A percentile compares a stretch with the other conserved stretches of the same genome.
phyloP scores from a whole-genome alignment of 768 basidiomycete species.

The Russula griseocarnosa region DNA sequence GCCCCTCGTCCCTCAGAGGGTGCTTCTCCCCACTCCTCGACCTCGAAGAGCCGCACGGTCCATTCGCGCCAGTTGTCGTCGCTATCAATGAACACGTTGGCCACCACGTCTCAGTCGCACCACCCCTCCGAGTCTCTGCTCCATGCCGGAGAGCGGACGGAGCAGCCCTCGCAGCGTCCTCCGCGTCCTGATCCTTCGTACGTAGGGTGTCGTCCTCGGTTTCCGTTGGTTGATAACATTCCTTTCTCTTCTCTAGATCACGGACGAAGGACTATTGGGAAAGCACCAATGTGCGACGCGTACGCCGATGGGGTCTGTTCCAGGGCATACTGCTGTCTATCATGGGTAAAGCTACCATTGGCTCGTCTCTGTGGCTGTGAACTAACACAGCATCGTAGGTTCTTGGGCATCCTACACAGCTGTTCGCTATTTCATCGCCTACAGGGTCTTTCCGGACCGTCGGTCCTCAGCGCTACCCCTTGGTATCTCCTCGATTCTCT shows the following conservation, averaged over 20 bases:
- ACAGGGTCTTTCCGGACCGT: slow-evolving; percentile 42
- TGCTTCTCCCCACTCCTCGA: neutral
- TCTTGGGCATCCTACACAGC: slow-evolving; percentile 60
- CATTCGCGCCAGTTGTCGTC: slow-evolving; percentile 33
- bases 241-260: slow-evolving; percentile 29
- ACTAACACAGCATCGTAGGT: slow-evolving; percentile 37
- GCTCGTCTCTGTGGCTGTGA: slow-evolving; percentile 3
- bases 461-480: slow-evolving; percentile 46
- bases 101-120: slow-evolving; percentile 32
- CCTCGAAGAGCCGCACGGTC: slow-evolving; percentile 7
- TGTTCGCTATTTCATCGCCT: slow-evolving; percentile 63
- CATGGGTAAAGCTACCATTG: slow-evolving; percentile 36
- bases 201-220: slow-evolving; percentile 26
- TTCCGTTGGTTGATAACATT: slow-evolving; percentile 30
- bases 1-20: slow-evolving; percentile 5
- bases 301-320: slow-evolving; percentile 37
- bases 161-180: slow-evolving; percentile 39
- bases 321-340: slow-evolving; percentile 35
- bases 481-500: slow-evolving; percentile 44
- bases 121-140: slow-evolving; percentile 36
- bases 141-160: slow-evolving; percentile 37
- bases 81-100: slow-evolving; percentile 34
- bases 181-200: slow-evolving; percentile 42
- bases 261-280: slow-evolving; percentile 37
- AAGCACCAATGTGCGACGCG: slow-evolving; percentile 32